Conservation (phyloP, 2,329 filamentous ascomycete genomes). For the Incumbomyces delicatus region DNA sequence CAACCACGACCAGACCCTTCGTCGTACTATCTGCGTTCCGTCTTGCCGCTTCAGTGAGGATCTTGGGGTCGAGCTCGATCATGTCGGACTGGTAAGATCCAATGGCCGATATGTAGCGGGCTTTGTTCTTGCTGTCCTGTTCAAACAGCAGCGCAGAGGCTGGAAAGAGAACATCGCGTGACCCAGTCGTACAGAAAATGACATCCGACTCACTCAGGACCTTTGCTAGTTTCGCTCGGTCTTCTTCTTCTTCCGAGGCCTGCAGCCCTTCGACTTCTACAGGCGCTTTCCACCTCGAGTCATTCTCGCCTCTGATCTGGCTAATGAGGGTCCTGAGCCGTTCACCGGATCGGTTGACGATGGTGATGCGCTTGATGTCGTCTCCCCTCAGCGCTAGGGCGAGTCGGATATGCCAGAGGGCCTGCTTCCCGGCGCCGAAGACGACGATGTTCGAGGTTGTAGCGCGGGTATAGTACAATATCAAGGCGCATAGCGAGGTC, state of each 20-base stretch:
- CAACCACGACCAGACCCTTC: conserved; percentile 1
- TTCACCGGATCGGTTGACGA: conserved; percentile 57
- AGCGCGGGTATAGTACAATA: conserved; percentile 23
- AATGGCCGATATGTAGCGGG: conserved; percentile 41
- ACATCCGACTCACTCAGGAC: conserved; percentile 30
- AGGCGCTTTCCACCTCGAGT: neutral
- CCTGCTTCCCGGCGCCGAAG: conserved; percentile 42
- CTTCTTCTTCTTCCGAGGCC: conserved; percentile 33
- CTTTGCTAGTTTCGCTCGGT: conserved; percentile 19
- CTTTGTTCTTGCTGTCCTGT: conserved; percentile 21
- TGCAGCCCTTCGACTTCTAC: conserved; percentile 8
- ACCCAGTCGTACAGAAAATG: conserved; percentile 42
- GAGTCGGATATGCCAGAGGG: conserved; percentile 42
- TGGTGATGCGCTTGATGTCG: conserved; percentile 54
- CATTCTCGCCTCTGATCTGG: neutral
- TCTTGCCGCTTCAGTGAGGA: too few relatives aligned
- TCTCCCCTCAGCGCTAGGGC: conserved; percentile 36
- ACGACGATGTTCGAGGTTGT: conserved; percentile 27
- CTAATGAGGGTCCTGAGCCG: conserved; percentile 22
- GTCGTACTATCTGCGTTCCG: too few relatives aligned
- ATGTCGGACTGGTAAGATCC: conserved; percentile 48
- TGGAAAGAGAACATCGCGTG: conserved; percentile 35
- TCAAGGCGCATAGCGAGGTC: conserved; percentile 62
- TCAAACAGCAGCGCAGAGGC: conserved; percentile 27
- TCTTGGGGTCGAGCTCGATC: conserved; percentile 38